Percentiles rank a stretch among this genome's conserved stretches.
Evolutionary conservation across 495 filamentous ascomycete species (phyloP).

Genomic region (Pyronema domesticum): DNA sequence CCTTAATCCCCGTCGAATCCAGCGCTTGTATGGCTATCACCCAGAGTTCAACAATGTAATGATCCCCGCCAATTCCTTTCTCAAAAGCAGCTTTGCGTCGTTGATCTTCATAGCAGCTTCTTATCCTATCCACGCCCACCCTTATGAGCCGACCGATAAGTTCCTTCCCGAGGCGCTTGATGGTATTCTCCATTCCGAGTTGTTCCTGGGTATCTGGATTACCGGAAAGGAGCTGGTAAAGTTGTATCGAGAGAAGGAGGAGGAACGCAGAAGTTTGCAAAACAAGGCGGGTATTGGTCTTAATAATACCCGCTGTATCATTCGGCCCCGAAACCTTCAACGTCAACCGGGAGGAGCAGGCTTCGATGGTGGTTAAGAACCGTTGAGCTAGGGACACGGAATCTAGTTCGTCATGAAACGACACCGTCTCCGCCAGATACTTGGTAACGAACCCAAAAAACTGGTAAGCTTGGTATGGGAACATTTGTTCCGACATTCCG

Average conservation of each 20-base stretch:
- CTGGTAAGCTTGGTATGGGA: conserved; percentile 11
- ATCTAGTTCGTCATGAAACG: conserved; percentile 16
- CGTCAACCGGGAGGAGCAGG: conserved; percentile 13
- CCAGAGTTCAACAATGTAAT: conserved; percentile 43
- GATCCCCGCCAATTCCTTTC: conserved; percentile 44
- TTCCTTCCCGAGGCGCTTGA: conserved; percentile 22
- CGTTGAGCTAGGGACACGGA: conserved; percentile 20
- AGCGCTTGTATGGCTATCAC: conserved; percentile 47
- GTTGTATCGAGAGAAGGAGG: conserved; percentile 15
- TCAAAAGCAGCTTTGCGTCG: conserved; percentile 38
- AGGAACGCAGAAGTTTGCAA: conserved; percentile 14
- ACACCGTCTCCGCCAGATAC: conserved; percentile 15
- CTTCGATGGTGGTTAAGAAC: conserved; percentile 21
- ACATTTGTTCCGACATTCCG: no score
- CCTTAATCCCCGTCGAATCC: conserved; percentile 29
- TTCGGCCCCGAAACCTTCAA: not conserved
- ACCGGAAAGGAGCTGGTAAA: conserved; percentile 18
- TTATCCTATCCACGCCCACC: conserved; percentile 35
- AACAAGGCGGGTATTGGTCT: conserved; percentile 6
- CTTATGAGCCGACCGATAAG: conserved; percentile 29
- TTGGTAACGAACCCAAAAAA: conserved; percentile 20
- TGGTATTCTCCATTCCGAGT: conserved; percentile 28
- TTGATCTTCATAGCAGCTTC: conserved; percentile 44
- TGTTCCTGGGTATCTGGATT: conserved; percentile 22
- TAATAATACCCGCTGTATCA: not conserved